Base-by-base conservation (phyloP, 2,329 filamentous ascomycete genomes). In the Diaporthe batatas region DNA sequence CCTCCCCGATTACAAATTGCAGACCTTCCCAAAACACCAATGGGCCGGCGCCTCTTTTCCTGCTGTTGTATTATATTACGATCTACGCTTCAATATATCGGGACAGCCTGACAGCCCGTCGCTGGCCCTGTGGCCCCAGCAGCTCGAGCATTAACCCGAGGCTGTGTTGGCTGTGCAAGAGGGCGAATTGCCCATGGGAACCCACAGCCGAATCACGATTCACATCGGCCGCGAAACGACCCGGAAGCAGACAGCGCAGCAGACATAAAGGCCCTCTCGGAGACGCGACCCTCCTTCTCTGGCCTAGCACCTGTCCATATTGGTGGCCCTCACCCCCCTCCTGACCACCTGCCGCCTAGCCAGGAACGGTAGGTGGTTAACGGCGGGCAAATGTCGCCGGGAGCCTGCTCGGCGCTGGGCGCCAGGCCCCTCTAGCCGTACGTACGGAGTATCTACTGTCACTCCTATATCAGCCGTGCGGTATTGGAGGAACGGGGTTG, bases 271-370 rank as follows among this genome's bases (percentile, higher is more conserved):
- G 42, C 36, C 39, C 21, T 23, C 54, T 62, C 18, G 23, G 54
- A 57, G 53, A 47, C 44, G 70, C 65, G 73, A 74, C 73, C 65
- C 57, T 72, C 73, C 73, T 49, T 51, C 64, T 70, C 55, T 54
- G 70, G 73, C 42, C 70, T 74, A 72, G 72, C 49, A 64, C 55
- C 36, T 32, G 51, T 42, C 36, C 29, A 51, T 58, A 70, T 49
- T 70, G 68, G 42, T 59, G 55, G 55, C 55, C 68, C 54, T 36
- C 44, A 7, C 55, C 55, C 55, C 44, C 68, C 57, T 59, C 59
- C 54, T 58, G 68, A 59, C 55, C 53, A 62, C 55, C 55, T 44
- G 32, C 44, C 12, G 68, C 49, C 68, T 70, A 70, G 68, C 68
- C 68, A 53, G 68, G 68, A 70, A 70, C 21, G 68, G 68, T 70